Base-by-base conservation (phyloP, 164 flowering plant species). In the Warburgia ugandensis region DNA sequence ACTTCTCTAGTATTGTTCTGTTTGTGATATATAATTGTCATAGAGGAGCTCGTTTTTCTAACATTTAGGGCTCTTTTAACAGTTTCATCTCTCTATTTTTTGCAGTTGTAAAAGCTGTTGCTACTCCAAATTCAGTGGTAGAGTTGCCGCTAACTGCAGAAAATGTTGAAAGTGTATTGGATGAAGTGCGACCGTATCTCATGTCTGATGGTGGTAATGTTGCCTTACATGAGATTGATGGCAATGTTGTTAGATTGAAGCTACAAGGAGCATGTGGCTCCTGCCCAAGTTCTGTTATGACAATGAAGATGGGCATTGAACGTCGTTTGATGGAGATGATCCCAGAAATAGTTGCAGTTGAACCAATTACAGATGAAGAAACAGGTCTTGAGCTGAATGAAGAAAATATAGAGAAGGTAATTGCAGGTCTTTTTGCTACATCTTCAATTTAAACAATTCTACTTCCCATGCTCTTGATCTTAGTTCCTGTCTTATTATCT, bases 191-290 rank as follows among this genome's bases (percentile, higher is more conserved):
- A 27, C 96, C 98, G 0, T 92, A 85, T 72, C 94, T 92, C 45
- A 92, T 92, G 60, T 45, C 96, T n/a, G 97, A 91, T 75, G 97
- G 95, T 16, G 97, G 97, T 26, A 91, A 91, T 52, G 96, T 87
- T 45, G 89, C 80, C 40, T 70, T 92, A 20, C 91, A 92, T 58
- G 98, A 92, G 71, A 92, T 92, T 45, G 95, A 88, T 80, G 98
- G 95, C 27, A 78, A 87, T 74, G 75, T 88, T 56, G 98, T 85
- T 11, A 68, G 79, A 52, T 70, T 92, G 74, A 92, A 92, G 69
- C 71, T 92, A 48, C 95, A 92, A 68, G 98, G 96, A 54, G 98
- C 98, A 13, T 92, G 98, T 65, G 96, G 98, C 6, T 92, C 98
- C 17, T 92, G 98, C 50, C 96, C 98, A n/a, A 85, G 94, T 72